These are phyloP conservation scores for Wallacemonas collosoma DNA, from an alignment of 208 protist genomes.

Conservation along the genomic window DNA sequence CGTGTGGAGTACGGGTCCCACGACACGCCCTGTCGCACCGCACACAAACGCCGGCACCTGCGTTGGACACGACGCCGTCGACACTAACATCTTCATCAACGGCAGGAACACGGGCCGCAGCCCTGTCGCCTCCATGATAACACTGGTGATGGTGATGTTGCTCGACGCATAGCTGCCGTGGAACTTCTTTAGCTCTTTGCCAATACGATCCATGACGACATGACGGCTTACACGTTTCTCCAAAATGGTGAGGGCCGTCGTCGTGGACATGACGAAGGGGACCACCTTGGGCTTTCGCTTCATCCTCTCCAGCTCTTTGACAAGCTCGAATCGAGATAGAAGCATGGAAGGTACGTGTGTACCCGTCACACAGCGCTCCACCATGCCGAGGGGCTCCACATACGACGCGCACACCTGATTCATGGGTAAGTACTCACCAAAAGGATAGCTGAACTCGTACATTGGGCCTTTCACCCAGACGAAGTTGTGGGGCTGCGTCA, in stretches of 20 bases:
- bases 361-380: constrained; percentile 74
- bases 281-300: constrained; percentile 55
- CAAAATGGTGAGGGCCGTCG: constrained; percentile 77
- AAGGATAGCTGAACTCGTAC: constrained; percentile 89
- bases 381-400: constrained; percentile 61
- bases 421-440: constrained; percentile 77
- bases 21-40: constrained; percentile 86
- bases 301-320: constrained; percentile 78
- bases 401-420: constrained; percentile 90
- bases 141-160: constrained; percentile 66
- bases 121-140: constrained; percentile 59
- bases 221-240: constrained; percentile 67
- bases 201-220: constrained; percentile 67
- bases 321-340: constrained; percentile 83
- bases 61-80: constrained; percentile 50
- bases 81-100: constrained; percentile 69
- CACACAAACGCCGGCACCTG: constrained; percentile 75
- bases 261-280: constrained; percentile 88
- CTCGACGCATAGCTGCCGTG: constrained; percentile 85
- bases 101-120: constrained; percentile 88
- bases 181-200: constrained; percentile 84
- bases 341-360: constrained; percentile 90
- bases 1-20: constrained; percentile 74
- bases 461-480: constrained; percentile 83
- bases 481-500: constrained; percentile 80